Base-by-base conservation (phyloP, 1,284 basidiomycete genomes). In the Austroboletus novae-zelandiae region DNA sequence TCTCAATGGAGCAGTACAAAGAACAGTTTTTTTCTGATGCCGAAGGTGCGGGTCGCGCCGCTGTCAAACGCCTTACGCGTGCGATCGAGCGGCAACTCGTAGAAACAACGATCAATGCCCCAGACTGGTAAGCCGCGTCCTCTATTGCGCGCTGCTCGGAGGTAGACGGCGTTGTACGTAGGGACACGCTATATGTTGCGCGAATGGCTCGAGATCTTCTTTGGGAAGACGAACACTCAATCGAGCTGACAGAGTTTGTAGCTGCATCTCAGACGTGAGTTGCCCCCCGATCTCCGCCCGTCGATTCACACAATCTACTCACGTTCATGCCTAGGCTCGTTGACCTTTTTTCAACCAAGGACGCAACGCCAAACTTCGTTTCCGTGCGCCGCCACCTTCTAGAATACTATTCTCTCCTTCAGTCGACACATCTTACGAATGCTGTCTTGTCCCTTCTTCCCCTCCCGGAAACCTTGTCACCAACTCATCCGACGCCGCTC, bases 131-230 rank as follows among this genome's bases (percentile, higher is more conserved):
- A 57, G 54, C 46, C 40, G 32, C 40, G 2, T 42, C 53, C 55
- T 50, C 34, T 46, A 20, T 51, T 50, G 43, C 37, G 51, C 37
- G 51, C 34, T 30, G 52, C 41, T 31, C 37, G 31, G 53, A 49
- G 50, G 40, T 51, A 45, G 56, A 56, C 54, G 53, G 39, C 56
- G 35, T 54, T 50, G 45, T 53, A 39, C 53, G 14, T 60, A 94
- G 91, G 92, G 86, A 94, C 55, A 90, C 90, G 0, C 75, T 92
- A 4, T 90, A 89, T 65, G 84, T 84, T 30, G 91, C 91, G 11
- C 81, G 89, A 50, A 93, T 95, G 85, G 92, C 94, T 7, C 76
- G 91, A 47, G 90, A 97, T 66, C 73, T 98, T 40, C 75, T 98
- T 23, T 98, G 92, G 91, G 84, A 86, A 58, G 77, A 81, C 50